Conservation (phyloP, 306 rosid species). For the Cucumis sativus region Cucumber_9930_V3 NC_026661.2:19616001-19616500, state of each 20-base stretch:
- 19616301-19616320: neutral
- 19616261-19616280: neutral
- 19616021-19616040: neutral
- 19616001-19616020: neutral
- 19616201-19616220: neutral
- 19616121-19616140: neutral
- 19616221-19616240: neutral
- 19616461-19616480: neutral
- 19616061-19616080: neutral
- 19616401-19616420: neutral
- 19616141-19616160: neutral
- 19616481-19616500: neutral
- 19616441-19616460: neutral
- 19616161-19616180: neutral
- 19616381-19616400: neutral
- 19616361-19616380: neutral
- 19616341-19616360: neutral
- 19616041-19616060: neutral
- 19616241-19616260: neutral
- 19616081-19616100: neutral
- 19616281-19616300: neutral
- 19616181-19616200: neutral
- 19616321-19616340: conserved; percentile 4
- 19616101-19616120: neutral
- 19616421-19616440: neutral